Evolutionary conservation across 352 stramenopile species (phyloP).

Genomic region (Globisporangium takayamanum): DNA sequence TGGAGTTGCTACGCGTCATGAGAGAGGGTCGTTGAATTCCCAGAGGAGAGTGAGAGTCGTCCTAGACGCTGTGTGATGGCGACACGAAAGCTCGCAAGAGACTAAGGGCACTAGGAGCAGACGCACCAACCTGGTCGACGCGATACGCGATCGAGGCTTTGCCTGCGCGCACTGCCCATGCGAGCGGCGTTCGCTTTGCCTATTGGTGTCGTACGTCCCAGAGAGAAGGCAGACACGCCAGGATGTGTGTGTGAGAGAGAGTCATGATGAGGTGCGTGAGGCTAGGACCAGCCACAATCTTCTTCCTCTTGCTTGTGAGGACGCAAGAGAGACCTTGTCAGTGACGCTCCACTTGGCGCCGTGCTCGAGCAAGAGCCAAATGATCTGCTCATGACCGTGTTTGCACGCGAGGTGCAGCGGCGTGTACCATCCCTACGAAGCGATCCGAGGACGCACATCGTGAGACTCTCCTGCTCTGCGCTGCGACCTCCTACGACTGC

Average conservation of each 20-base stretch:
- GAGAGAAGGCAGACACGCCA: neutral
- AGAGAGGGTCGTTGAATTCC: no score
- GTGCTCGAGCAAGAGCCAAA: slow-evolving; percentile 55
- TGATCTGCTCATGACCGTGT: slow-evolving; percentile 45
- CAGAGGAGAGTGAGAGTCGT: no score
- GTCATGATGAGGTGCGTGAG: neutral
- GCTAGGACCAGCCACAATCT: no score
- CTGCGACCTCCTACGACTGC: no score
- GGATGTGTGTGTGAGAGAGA: neutral
- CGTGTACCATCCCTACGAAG: slow-evolving; percentile 58
- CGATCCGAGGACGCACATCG: neutral
- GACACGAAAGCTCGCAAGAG: neutral
- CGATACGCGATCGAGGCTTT: slow-evolving; percentile 69
- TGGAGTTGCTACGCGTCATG: slow-evolving; percentile 44
- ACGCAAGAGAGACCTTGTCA: slow-evolving; percentile 39
- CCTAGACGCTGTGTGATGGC: neutral
- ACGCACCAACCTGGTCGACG: slow-evolving; percentile 47
- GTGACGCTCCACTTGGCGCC: slow-evolving; percentile 45
- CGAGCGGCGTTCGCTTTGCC: slow-evolving; percentile 59
- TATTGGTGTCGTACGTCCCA: neutral
- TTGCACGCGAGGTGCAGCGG: slow-evolving; percentile 76
- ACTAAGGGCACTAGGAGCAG: neutral
- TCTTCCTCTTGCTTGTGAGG: neutral
- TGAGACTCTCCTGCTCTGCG: no score
- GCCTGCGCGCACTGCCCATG: slow-evolving; percentile 60